phyloP scores from a whole-genome alignment of 2,329 filamentous ascomycete species.

The Elsinoe batatas region DNA sequence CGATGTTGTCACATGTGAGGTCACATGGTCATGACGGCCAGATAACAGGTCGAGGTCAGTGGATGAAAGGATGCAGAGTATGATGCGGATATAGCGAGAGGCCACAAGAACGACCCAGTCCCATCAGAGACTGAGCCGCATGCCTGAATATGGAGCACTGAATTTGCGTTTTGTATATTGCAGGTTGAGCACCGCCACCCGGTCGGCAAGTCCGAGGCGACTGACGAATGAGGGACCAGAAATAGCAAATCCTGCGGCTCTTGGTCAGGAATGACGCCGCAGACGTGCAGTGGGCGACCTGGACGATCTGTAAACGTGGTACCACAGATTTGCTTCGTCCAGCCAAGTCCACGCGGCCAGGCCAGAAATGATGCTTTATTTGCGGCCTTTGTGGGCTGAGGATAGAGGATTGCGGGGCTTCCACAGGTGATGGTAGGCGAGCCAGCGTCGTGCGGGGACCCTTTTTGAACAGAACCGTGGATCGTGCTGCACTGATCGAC shows the following conservation, averaged over 20 bases:
- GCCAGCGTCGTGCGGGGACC: conserved; percentile 1
- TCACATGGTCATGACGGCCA: neutral
- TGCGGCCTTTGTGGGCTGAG: conserved; percentile 1
- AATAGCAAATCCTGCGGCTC: conserved; percentile 3
- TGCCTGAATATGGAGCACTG: conserved; percentile 4
- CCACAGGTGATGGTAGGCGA: neutral
- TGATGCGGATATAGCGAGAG: neutral
- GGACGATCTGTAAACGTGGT: conserved; percentile 1
- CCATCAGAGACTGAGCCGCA: conserved; percentile 9
- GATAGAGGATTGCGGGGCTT: conserved; percentile 1
- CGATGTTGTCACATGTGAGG: neutral
- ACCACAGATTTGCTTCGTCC: neutral
- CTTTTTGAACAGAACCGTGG: neutral
- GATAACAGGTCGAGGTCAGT: neutral
- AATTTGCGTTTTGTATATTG: neutral
- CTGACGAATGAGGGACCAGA: conserved; percentile 5
- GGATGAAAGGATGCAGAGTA: neutral
- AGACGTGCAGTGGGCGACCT: neutral
- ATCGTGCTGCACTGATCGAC: conserved; percentile 12
- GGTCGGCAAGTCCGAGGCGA: conserved; percentile 6
- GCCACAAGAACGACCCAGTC: neutral
- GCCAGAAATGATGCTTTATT: neutral
- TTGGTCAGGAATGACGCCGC: conserved; percentile 1
- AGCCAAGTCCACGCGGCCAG: conserved; percentile 2
- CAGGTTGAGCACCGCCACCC: conserved; percentile 11